Base-by-base conservation (phyloP, 2,329 filamentous ascomycete genomes). In the Tympanopsis confertula region DNA sequence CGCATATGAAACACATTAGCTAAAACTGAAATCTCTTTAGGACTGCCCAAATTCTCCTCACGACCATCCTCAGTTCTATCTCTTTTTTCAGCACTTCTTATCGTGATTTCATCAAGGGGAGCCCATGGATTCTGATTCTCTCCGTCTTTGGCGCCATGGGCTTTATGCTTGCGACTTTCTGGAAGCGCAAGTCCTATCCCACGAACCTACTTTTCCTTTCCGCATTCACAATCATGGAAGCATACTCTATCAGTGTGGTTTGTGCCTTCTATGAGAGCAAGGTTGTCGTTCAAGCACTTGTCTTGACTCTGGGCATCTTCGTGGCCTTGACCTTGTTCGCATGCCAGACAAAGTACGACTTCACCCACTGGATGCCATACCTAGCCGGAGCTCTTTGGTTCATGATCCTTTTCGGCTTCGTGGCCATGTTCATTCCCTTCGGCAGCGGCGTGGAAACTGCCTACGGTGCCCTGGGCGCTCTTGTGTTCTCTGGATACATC, bases 341-440 rank as follows among this genome's bases (percentile, higher is more conserved):
- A 36, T 94, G 88, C 74, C 91, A 98, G 68, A 85, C 84, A 46
- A 94, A 93, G 59, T 98, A 98, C 56, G 91, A 98, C 67, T 98
- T 98, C 58, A 96, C 89, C 1, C 82, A 77, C 45, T 98, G 91
- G 89, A 85, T 89, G 68, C 89, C 91, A 14, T 96, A 95, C 57
- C 75, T 96, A 3, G 93, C 93, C 52, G 88, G 88, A 41, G 80
- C 71, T 0, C 72, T 98, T 14, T 96, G 91, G 91, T 81, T 84
- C 5, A 63, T 95, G 41, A 71, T 98, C 44, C 68, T 98, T 29
- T 95, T 96, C 55, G 85, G 91, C 37, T 91, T 98, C 68, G 87
- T 96, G 74, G 71, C 81, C 46, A 74, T 77, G 47, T 96, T 96
- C 70, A 81, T 98, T 64, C 88, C 86, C 3, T 74, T 82, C 59